Base-by-base conservation (phyloP, 352 stramenopile species). In the Pythium coloratum region DNA sequence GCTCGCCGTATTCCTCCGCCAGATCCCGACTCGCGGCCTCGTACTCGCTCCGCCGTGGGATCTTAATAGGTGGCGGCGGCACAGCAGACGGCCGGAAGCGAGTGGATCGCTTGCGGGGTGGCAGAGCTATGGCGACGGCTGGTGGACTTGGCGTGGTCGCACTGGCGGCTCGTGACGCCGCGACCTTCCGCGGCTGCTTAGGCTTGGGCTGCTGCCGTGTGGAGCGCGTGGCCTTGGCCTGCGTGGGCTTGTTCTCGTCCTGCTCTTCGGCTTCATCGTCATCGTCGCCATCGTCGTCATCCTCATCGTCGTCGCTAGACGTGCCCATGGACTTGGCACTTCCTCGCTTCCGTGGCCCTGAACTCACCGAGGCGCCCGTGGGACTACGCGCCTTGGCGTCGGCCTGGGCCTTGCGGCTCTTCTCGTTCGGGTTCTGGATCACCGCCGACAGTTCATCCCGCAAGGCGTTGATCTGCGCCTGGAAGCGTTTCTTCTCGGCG, bases 341-440 rank as follows among this genome's bases (percentile, higher is more conserved):
- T 3, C 55, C 55, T 13, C 62, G 62, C 42, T 69, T 68, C 24
- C 62, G 51, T 4, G 62, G 13, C 38, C 38, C 38, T 4, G 38
- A 18, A 13, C 38, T 44, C 38, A 44, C 16, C 10, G 38, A 14
- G 38, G 58, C 28, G 44, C 47, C 38, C 47, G 55, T 53, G 5
- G 78, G 72, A 24, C 71, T 78, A 46, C 77, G 66, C 5, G 72
- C 69, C 65, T 89, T 83, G 13, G 72, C 75, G 62, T 92, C 81
- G 1, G 76, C 66, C 33, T 88, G 83, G n/a, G 83, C 76, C 63
- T 94, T 94, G 49, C 82, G 83, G 59, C 83, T 92, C 70, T 94
- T 94, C 54, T 89, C 81, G 59, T 94, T 94, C 13, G 86, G 86
- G 64, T 94, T 94, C 66, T 94, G 78, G 54, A 94, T 92, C 44